Percentiles rank a stretch among this genome's conserved stretches.
Evolutionary conservation across 257 asterid species (phyloP).

Genomic region (Catharanthus roseus): DNA sequence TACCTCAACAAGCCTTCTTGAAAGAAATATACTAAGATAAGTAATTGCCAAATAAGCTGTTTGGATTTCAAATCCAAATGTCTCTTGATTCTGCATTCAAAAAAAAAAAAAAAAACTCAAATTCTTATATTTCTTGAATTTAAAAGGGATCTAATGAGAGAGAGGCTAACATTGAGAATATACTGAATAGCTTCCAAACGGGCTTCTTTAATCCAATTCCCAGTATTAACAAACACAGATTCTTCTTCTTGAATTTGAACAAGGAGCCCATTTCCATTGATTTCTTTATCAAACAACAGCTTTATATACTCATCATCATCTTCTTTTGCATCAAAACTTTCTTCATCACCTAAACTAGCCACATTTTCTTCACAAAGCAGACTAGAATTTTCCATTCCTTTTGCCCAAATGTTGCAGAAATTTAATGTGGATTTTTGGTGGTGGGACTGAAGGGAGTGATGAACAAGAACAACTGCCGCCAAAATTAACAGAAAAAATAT

Average conservation of each 20-base stretch:
- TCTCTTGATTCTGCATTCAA: constrained; percentile 9
- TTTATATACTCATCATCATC: constrained; percentile 38
- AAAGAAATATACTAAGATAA: constrained; percentile 53
- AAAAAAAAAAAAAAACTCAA: neutral
- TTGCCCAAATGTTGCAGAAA: neutral
- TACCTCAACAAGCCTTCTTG: constrained; percentile 44
- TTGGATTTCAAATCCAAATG: constrained; percentile 38
- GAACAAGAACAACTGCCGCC: constrained; percentile 35
- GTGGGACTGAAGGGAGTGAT: constrained; percentile 12
- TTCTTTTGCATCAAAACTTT: neutral
- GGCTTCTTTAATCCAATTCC: constrained; percentile 30
- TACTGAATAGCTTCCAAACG: constrained; percentile 52
- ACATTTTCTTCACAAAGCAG: constrained; percentile 35
- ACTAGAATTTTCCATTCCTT: constrained; percentile 29
- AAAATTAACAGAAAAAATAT: constrained; percentile 29
- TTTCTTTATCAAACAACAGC: constrained; percentile 39
- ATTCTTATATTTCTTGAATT: neutral
- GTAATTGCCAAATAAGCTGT: constrained; percentile 48
- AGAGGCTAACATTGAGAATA: constrained; percentile 34
- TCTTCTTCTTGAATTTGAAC: constrained; percentile 12
- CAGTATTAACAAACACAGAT: neutral
- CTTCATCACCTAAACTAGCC: constrained; percentile 20
- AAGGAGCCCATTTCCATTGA: constrained; percentile 15
- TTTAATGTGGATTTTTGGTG: neutral
- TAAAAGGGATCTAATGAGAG: neutral